Conservation (phyloP, 495 filamentous ascomycete genomes). For the Pseudevernia furfuracea region DNA sequence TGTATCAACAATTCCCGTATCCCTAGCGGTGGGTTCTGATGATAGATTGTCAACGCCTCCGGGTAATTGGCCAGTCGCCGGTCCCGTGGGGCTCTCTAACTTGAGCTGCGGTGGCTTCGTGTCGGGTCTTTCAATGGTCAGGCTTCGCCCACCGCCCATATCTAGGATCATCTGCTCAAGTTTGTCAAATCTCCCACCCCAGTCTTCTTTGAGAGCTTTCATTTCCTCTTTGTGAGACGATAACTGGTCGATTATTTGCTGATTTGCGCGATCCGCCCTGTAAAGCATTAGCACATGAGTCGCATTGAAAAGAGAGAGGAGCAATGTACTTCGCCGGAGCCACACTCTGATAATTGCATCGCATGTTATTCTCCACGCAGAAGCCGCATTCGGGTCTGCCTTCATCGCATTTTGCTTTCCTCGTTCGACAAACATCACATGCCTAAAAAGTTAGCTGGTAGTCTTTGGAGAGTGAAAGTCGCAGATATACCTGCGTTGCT, state of each 20-base stretch:
- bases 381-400: slow-evolving; percentile 51
- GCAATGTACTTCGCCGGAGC: slow-evolving; percentile 49
- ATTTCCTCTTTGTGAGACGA: slow-evolving; percentile 22
- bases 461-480: not conserved
- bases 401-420: slow-evolving; percentile 60
- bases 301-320: not conserved
- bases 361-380: slow-evolving; percentile 49
- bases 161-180: slow-evolving; percentile 21
- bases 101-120: slow-evolving; percentile 9
- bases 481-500: slow-evolving; percentile 22
- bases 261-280: slow-evolving; percentile 29
- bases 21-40: slow-evolving; percentile 5
- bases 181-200: slow-evolving; percentile 22
- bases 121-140: slow-evolving; percentile 11
- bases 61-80: slow-evolving; percentile 7
- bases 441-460: slow-evolving; percentile 36
- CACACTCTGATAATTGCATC: slow-evolving; percentile 53
- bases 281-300: slow-evolving; percentile 7
- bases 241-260: slow-evolving; percentile 26
- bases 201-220: slow-evolving; percentile 19
- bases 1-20: slow-evolving; percentile 15
- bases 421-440: slow-evolving; percentile 53
- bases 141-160: slow-evolving; percentile 5
- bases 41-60: not conserved
- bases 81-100: slow-evolving; percentile 9